Base-by-base conservation (phyloP, 1,139 yeast species). In the Blastobotrys capitulatus region DNA sequence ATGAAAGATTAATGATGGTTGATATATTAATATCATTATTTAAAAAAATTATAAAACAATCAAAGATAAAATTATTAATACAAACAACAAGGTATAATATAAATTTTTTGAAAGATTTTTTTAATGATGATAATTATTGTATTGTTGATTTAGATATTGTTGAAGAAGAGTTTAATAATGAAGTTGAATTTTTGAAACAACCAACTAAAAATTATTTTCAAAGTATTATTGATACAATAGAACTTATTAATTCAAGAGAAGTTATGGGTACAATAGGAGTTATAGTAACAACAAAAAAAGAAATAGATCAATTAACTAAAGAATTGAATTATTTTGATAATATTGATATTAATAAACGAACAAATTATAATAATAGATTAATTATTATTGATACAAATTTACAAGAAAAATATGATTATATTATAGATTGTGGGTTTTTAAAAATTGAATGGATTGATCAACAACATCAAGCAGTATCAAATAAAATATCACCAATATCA, bases 191-290 rank as follows among this genome's bases (percentile, higher is more conserved):
- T 62, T 76, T 92, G 0, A 75, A 76, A 51, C 77, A 81, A 45
- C 92, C 96, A 0, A 89, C 83, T 57, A 69, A 79, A 68, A 95
- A 88, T 64, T 88, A 87, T 63, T 70, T 88, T 42, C 83, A 83
- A 32, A 83, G 89, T 1, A 78, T 88, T 0, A 70, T 86, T 41
- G 89, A 86, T 57, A 38, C 43, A 5, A 22, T 44, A 10, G 16
- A 12, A 12, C 22, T 31, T 7, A 44, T 44, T 13, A 4, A 31
- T 22, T 8, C 31, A 13, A 42, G 48, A 6, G 48, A 44, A 22
- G 25, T 16, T 8, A 10, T 32, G 6, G 48, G 48, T 32, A n/a
- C 25, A n/a, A 16, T 44, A 12, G 25, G 26, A 9, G 38, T 26
- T 2, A 38, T 44, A 2, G 48, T 38, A 2, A 15, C 43, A 5